These are phyloP conservation scores for Neofusicoccum umdonicola DNA, from an alignment of 2,329 filamentous ascomycete species.

Conservation along the genomic window DNA sequence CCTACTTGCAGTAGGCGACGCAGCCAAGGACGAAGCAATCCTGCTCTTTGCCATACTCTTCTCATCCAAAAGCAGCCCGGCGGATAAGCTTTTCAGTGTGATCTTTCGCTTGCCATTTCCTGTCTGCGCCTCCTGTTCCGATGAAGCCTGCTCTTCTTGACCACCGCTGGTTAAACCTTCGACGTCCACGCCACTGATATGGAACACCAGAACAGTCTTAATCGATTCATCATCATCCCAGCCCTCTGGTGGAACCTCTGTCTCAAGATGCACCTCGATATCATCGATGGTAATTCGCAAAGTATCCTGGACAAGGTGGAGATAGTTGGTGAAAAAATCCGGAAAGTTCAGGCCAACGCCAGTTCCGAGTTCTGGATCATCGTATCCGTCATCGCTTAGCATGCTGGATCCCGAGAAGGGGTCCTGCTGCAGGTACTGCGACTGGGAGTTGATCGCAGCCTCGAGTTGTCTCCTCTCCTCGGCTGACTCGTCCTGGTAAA, in stretches of 20 bases:
- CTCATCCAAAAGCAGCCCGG: slow-evolving; percentile 45
- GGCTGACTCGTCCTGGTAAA: slow-evolving; percentile 68
- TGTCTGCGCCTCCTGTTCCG: slow-evolving; percentile 21
- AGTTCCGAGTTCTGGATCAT: slow-evolving; percentile 11
- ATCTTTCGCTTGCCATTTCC: slow-evolving; percentile 67
- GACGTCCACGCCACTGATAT: slow-evolving; percentile 63
- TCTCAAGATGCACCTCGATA: slow-evolving; percentile 65
- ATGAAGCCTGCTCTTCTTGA: slow-evolving; percentile 20
- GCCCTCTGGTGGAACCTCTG: slow-evolving; percentile 44
- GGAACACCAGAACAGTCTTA: slow-evolving; percentile 40
- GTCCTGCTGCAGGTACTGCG: slow-evolving; percentile 57
- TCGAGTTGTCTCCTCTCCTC: slow-evolving; percentile 67
- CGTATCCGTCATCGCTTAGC: slow-evolving; percentile 51
- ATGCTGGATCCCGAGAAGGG: slow-evolving; percentile 43
- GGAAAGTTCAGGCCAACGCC: slow-evolving; percentile 60
- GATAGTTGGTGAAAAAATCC: slow-evolving; percentile 66
- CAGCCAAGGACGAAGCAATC: not conserved
- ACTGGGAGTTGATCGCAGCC: slow-evolving; percentile 63
- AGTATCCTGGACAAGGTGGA: slow-evolving; percentile 72
- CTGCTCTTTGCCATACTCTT: slow-evolving; percentile 14
- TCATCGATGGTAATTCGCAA: slow-evolving; percentile 64
- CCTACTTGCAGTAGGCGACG: not conserved
- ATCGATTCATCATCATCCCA: slow-evolving; percentile 58
- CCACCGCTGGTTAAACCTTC: slow-evolving; percentile 55
- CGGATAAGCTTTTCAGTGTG: slow-evolving; percentile 61